These are phyloP conservation scores for Trichophyton rubrum DNA, from an alignment of 2,329 filamentous ascomycete genomes.

Conservation along the genomic window DNA sequence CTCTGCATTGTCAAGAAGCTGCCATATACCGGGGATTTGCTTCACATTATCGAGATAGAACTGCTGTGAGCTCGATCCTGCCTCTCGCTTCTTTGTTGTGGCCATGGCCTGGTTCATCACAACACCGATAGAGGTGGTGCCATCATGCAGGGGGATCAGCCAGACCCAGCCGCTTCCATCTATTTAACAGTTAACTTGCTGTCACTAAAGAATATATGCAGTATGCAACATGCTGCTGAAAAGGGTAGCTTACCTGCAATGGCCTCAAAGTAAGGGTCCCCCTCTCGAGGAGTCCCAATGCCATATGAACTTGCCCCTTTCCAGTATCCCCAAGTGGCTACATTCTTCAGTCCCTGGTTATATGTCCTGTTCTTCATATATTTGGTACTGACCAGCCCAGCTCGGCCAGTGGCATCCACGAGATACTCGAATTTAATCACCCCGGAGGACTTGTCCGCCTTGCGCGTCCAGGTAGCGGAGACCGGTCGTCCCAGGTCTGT, in stretches of 20 bases:
- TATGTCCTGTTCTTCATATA: conserved; percentile 38
- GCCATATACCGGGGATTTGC: conserved; percentile 20
- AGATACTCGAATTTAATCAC: conserved; percentile 34
- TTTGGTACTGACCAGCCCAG: conserved; percentile 36
- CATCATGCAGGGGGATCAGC: conserved; percentile 40
- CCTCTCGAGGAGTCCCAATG: conserved; percentile 25
- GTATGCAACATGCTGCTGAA: background rate
- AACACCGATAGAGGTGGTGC: conserved; percentile 34
- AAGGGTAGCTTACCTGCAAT: conserved; percentile 21
- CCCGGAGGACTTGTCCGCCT: background rate
- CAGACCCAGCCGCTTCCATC: conserved; percentile 41
- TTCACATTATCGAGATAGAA: conserved; percentile 27
- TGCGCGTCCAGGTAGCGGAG: conserved; percentile 6
- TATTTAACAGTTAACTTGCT: conserved; percentile 1
- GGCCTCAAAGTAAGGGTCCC: conserved; percentile 36
- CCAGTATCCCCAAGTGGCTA: conserved; percentile 42
- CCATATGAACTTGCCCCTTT: conserved; percentile 25
- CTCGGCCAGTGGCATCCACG: conserved; percentile 38
- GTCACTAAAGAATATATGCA: background rate
- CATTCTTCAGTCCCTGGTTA: conserved; percentile 39
- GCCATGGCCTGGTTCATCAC: conserved; percentile 31
- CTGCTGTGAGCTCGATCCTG: conserved; percentile 16
- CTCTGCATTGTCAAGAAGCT: conserved; percentile 23
- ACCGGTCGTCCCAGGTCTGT: background rate
- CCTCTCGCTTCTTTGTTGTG: conserved; percentile 24